Evolutionary conservation across 345 rosid species (phyloP).

Genomic region (Euphorbia lathyris): DNA sequence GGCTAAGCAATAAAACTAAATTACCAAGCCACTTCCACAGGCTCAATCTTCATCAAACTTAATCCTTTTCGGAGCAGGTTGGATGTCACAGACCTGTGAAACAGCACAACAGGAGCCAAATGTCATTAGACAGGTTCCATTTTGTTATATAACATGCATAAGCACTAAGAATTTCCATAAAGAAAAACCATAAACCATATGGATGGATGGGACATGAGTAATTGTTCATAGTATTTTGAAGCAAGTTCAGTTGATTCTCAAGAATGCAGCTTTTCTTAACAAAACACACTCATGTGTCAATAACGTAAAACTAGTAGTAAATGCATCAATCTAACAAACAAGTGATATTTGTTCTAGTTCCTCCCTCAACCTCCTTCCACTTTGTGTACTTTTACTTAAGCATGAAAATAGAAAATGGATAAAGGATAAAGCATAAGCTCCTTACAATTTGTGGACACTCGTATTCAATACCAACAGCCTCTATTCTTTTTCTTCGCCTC

Average conservation of each 20-base stretch:
- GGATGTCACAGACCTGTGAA: conserved; percentile 59
- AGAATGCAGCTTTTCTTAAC: neutral
- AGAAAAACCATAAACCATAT: too few species aligned
- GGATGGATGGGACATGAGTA: too few species aligned
- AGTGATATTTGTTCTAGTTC: neutral
- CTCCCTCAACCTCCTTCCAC: too few species aligned
- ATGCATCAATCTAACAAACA: neutral
- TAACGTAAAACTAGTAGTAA: neutral
- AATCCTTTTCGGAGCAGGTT: conserved; percentile 66
- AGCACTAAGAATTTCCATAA: too few species aligned
- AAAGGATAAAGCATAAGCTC: neutral
- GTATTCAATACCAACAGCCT: conserved; percentile 77
- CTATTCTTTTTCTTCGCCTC: conserved; percentile 64
- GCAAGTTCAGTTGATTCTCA: neutral
- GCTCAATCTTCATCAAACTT: conserved; percentile 64
- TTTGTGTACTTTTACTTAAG: too few species aligned
- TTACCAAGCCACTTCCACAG: neutral
- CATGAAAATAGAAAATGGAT: neutral
- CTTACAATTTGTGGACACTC: conserved; percentile 92
- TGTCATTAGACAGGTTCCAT: neutral
- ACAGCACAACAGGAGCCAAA: neutral
- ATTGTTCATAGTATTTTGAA: neutral
- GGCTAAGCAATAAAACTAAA: too few species aligned
- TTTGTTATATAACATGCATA: too few species aligned
- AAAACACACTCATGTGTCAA: neutral